These are phyloP conservation scores for Ambrosiella xylebori DNA, from an alignment of 2,329 filamentous ascomycete genomes.

Conservation along the genomic window DNA sequence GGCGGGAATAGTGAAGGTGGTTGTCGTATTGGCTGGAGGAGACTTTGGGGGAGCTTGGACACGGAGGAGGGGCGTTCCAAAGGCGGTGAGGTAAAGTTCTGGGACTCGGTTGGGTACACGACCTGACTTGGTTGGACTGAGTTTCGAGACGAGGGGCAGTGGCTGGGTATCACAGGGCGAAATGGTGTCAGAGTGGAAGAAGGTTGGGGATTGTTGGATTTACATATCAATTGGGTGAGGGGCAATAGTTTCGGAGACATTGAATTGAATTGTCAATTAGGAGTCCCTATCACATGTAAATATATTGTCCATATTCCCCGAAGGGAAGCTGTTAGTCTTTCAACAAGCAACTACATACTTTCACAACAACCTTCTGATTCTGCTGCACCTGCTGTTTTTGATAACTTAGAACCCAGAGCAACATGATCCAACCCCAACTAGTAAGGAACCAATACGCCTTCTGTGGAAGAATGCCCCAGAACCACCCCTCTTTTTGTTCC, in stretches of 20 bases:
- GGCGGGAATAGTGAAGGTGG: background rate
- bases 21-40: slow-evolving; percentile 1
- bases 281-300: no score
- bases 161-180: slow-evolving; percentile 1
- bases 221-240: background rate
- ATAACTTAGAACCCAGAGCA: background rate
- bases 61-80: slow-evolving; percentile 6
- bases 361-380: background rate
- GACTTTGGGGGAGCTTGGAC: background rate
- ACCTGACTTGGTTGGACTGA: slow-evolving; percentile 2
- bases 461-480: background rate
- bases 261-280: background rate
- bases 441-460: slow-evolving; percentile 1
- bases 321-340: background rate
- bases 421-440: background rate
- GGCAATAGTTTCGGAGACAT: background rate
- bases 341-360: background rate
- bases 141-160: background rate
- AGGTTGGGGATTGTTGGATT: background rate
- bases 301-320: background rate
- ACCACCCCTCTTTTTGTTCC: slow-evolving; percentile 2
- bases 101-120: slow-evolving; percentile 4
- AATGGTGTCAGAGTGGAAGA: background rate
- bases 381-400: background rate
- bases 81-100: slow-evolving; percentile 2